Base-by-base conservation (phyloP, 2,329 filamentous ascomycete species). In the Ascochyta fabae region DNA sequence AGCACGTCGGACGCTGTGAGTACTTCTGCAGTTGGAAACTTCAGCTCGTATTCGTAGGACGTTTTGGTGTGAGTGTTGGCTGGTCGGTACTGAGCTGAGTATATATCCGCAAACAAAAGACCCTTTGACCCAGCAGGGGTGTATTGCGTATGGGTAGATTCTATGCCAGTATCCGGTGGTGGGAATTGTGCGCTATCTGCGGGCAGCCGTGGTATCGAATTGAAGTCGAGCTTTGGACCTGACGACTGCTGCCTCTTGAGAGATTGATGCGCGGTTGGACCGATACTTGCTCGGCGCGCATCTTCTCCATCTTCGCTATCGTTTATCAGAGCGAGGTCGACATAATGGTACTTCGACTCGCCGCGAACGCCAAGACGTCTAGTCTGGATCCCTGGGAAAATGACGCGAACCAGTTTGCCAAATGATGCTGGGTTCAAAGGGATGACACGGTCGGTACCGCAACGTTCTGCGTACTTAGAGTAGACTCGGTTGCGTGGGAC, bases 321-420 rank as follows among this genome's bases (percentile, higher is more conserved):
- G 56, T 81, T 80, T 53, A 78, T 77, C 31, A 83, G 78, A 35
- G 79, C 80, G 34, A 84, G 75, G 61, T 84, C 81, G 44, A 83
- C 82, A 69, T 99, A 99, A 76, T 99, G 95, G 75, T 99, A 99
- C 74, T 99, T 99, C 13, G 95, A 99, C 78, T 98, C 94, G 61
- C 95, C 95, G 48, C 95, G 87, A 42, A 98, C 93, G 60, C 95
- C 95, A 12, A 99, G 82, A 61, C 95, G 86, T 56, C 95, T 85
- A 29, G 95, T 99, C 77, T 96, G 94, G 22, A 99, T 88, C 38
- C 93, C 94, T 0, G 95, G 94, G 67, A 98, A 99, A 47, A 99
- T 89, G 35, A 99, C 94, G 29, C 95, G 88, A 31, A 99, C 95
- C 39, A 99, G 85, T 77, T 99, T 99, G 53, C 95, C 95, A 77